Conservation (phyloP, 2,329 filamentous ascomycete genomes). For the Lomentospora prolificans region DNA sequence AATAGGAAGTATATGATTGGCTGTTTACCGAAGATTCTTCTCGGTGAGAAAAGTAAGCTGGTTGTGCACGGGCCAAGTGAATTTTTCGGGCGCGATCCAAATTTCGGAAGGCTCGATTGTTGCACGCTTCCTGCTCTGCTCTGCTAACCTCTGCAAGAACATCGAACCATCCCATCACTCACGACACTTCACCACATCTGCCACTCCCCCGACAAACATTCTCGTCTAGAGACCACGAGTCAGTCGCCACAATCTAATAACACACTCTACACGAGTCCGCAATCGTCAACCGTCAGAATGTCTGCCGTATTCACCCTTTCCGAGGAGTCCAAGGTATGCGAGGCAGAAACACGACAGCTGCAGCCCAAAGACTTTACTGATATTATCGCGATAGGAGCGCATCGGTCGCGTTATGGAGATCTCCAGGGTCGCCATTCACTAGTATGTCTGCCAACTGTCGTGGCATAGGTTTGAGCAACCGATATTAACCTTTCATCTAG, state of each 20-base stretch:
- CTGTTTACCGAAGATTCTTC: not conserved
- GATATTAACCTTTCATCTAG: constrained; percentile 33
- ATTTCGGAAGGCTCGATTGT: not conserved
- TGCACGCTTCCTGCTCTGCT: too few species aligned
- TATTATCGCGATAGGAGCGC: constrained; percentile 60
- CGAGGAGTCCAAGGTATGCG: constrained; percentile 85
- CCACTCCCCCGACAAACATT: too few species aligned
- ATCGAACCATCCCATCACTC: too few species aligned
- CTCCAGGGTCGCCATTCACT: constrained; percentile 88
- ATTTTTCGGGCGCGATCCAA: constrained; percentile 5
- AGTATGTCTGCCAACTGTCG: constrained; percentile 67
- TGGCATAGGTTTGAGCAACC: not conserved
- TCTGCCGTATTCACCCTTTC: constrained; percentile 58
- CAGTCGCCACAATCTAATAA: not conserved
- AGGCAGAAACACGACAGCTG: not conserved
- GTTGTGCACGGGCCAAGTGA: constrained; percentile 3
- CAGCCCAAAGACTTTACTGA: constrained; percentile 7
- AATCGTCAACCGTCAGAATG: not conserved
- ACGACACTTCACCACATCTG: too few species aligned
- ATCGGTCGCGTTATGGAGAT: constrained; percentile 95
- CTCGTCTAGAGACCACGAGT: too few species aligned
- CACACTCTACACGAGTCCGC: not conserved
- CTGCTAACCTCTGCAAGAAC: too few species aligned
- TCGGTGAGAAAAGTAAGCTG: not conserved
- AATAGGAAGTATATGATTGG: not conserved